These are phyloP conservation scores for Psilocybe cyanescens DNA, from an alignment of 768 basidiomycete species.

Conservation along the genomic window DNA sequence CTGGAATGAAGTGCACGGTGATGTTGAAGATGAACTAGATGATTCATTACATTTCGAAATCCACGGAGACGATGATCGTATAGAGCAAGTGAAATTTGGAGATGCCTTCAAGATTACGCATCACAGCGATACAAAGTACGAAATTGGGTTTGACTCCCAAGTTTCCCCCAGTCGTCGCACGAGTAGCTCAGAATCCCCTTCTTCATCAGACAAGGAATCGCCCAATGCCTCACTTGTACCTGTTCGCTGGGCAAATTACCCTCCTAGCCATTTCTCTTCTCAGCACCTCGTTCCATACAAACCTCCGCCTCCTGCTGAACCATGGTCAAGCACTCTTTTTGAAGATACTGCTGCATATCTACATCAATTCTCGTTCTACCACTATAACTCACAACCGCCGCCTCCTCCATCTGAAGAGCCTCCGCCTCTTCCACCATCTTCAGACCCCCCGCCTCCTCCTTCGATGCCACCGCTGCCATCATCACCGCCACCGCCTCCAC, in stretches of 20 bases:
- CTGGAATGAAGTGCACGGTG: conserved; percentile 37
- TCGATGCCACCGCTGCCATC: conserved; percentile 13
- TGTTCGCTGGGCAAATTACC: conserved; percentile 63
- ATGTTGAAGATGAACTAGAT: conserved; percentile 23
- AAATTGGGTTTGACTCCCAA: not conserved
- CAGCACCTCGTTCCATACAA: conserved; percentile 41
- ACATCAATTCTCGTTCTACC: conserved; percentile 14
- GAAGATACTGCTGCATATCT: conserved; percentile 22
- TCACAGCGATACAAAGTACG: not conserved
- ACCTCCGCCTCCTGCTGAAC: conserved; percentile 34
- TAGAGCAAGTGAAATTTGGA: conserved; percentile 38
- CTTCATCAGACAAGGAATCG: not conserved
- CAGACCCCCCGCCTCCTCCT: conserved; percentile 22
- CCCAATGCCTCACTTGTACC: not conserved
- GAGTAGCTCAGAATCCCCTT: not conserved
- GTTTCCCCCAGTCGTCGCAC: not conserved
- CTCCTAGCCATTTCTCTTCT: conserved; percentile 60
- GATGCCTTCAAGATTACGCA: conserved; percentile 18
- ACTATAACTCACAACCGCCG: conserved; percentile 18
- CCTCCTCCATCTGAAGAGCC: conserved; percentile 36
- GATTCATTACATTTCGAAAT: conserved; percentile 35
- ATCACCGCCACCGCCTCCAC: conserved; percentile 11
- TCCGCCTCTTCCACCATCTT: conserved; percentile 38
- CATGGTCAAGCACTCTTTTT: conserved; percentile 25
- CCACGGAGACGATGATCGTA: conserved; percentile 38